These are phyloP conservation scores for Microcyclosporella mali DNA, from an alignment of 2,329 filamentous ascomycete species.

Conservation along the genomic window DNA sequence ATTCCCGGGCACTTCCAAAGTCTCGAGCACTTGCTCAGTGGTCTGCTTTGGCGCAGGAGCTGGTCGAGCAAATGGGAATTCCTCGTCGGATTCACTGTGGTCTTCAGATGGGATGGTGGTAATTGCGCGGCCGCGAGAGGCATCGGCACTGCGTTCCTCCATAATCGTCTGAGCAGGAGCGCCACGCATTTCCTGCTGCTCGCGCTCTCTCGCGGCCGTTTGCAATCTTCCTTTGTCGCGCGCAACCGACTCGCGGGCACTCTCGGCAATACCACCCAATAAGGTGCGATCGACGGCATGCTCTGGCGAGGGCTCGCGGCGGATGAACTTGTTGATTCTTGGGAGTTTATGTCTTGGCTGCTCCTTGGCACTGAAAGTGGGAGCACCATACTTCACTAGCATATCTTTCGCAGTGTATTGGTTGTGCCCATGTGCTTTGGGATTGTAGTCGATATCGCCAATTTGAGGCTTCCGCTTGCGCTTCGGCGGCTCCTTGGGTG, in stretches of 20 bases:
- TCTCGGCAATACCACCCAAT: constrained; percentile 6
- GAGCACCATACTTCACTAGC: constrained; percentile 25
- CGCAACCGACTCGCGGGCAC: constrained; percentile 4
- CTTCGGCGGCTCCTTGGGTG: constrained; percentile 1
- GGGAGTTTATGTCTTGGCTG: constrained; percentile 2
- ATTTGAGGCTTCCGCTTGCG: constrained; percentile 19
- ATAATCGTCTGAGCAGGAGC: too few relatives aligned
- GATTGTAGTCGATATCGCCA: constrained; percentile 14
- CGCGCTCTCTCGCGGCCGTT: neutral
- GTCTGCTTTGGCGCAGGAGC: neutral
- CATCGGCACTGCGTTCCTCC: neutral
- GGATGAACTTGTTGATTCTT: constrained; percentile 3
- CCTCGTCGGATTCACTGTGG: neutral
- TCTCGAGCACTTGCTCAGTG: neutral
- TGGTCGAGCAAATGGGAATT: neutral
- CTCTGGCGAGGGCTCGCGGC: neutral
- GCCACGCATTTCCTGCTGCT: too few relatives aligned
- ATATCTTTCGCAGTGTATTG: constrained; percentile 26
- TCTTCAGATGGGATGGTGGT: neutral
- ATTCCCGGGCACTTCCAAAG: constrained; percentile 7
- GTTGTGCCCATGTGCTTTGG: constrained; percentile 22
- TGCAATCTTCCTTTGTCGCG: neutral
- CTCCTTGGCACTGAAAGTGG: constrained; percentile 14
- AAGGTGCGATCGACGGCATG: neutral
- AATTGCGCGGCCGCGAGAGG: neutral